These are phyloP conservation scores for Wolfiporia cocos DNA, from an alignment of 1,284 basidiomycete species.

Conservation along the genomic window DNA sequence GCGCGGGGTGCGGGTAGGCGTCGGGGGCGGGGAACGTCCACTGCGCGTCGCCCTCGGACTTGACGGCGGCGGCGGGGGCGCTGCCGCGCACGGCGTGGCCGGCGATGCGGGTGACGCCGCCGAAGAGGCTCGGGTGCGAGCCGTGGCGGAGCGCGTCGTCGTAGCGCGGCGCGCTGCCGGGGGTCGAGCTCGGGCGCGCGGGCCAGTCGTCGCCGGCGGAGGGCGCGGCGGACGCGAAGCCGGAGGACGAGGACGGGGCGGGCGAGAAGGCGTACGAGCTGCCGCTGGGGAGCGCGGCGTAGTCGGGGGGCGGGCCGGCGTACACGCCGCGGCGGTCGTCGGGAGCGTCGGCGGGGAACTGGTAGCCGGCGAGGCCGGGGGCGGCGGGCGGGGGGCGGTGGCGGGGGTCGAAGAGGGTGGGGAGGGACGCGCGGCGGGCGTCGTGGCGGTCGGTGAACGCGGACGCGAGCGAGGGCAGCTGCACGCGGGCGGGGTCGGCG, in stretches of 20 bases:
- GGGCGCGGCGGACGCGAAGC: slow-evolving; percentile 28
- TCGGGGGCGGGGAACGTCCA: slow-evolving; percentile 42
- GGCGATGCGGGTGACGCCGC: slow-evolving; percentile 61
- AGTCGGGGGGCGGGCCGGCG: slow-evolving; percentile 42
- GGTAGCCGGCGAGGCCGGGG: slow-evolving; percentile 50
- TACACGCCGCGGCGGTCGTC: slow-evolving; percentile 30
- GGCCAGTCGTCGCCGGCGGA: slow-evolving; percentile 37
- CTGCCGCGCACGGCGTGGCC: slow-evolving; percentile 46
- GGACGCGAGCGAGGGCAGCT: slow-evolving; percentile 66
- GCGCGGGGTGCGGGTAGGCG: slow-evolving; percentile 5
- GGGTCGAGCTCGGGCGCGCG: slow-evolving; percentile 37
- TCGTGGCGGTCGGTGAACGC: slow-evolving; percentile 59
- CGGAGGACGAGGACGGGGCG: slow-evolving; percentile 25
- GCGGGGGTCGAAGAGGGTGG: slow-evolving; percentile 42
- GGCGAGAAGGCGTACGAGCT: slow-evolving; percentile 13
- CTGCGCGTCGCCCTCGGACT: slow-evolving; percentile 28
- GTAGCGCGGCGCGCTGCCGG: slow-evolving; percentile 49
- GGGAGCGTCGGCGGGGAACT: slow-evolving; percentile 46
- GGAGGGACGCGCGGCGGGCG: slow-evolving; percentile 56
- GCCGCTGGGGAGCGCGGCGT: slow-evolving; percentile 32
- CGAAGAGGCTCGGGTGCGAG: slow-evolving; percentile 56
- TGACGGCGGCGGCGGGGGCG: slow-evolving; percentile 20
- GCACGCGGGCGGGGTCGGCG: slow-evolving; percentile 51
- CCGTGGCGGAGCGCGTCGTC: slow-evolving; percentile 60
- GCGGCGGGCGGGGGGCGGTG: slow-evolving; percentile 43